Conservation (phyloP, 1,139 yeast genomes). For the Suhomyces bokatorum region DNA sequence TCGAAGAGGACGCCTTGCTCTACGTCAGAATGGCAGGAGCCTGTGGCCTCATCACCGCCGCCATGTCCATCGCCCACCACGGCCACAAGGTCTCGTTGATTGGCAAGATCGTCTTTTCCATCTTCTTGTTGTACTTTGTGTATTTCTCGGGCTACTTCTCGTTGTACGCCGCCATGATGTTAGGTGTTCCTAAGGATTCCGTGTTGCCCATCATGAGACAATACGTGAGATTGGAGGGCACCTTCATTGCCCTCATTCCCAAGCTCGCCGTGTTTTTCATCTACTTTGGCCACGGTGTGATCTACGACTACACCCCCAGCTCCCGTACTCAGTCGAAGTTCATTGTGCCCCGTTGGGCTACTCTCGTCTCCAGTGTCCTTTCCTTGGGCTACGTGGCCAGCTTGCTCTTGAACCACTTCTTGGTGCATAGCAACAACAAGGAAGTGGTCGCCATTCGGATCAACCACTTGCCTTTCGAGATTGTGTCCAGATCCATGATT, state of each 20-base stretch:
- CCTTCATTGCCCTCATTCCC: constrained; percentile 2
- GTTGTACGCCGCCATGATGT: constrained; percentile 6
- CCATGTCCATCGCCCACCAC: constrained; percentile 4
- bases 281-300: constrained; percentile 12
- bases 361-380: not conserved
- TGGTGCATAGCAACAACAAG: constrained; percentile 4
- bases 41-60: constrained; percentile 6
- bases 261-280: constrained; percentile 4
- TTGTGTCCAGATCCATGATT: constrained; percentile 8
- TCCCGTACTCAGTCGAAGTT: constrained; percentile 5
- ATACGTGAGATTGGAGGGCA: constrained; percentile 6
- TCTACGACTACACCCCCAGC: constrained; percentile 4
- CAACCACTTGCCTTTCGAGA: constrained; percentile 8
- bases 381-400: constrained; percentile 1
- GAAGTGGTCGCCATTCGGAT: constrained; percentile 5
- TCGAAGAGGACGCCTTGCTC: constrained; percentile 7
- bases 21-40: constrained; percentile 7
- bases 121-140: constrained; percentile 5
- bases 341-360: constrained; percentile 3
- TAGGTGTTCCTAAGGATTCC: constrained; percentile 3
- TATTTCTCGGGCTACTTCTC: constrained; percentile 7
- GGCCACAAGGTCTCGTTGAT: constrained; percentile 3
- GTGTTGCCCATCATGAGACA: not conserved
- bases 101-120: constrained; percentile 3
- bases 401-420: constrained; percentile 6